Percentiles rank a stretch among this genome's conserved stretches.
Evolutionary conservation across 306 rosid genomes (phyloP).

Genomic region (Castanea mollissima): DNA sequence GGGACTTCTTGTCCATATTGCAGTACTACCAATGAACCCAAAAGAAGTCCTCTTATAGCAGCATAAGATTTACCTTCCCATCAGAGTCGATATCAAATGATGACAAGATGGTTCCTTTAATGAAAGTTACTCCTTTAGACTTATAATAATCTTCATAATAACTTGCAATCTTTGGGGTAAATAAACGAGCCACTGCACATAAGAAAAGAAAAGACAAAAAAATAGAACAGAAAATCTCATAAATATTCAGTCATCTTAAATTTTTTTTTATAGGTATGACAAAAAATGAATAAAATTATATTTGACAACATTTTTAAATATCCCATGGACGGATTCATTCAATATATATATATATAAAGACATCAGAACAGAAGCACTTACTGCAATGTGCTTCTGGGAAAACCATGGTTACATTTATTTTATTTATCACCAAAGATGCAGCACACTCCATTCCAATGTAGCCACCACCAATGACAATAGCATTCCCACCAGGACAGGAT

Average conservation of each 20-base stretch:
- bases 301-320: not conserved
- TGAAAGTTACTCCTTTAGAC: slow-evolving; percentile 78
- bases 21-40: not conserved
- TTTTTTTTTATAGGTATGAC: not conserved
- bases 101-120: slow-evolving; percentile 87
- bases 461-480: slow-evolving; percentile 98
- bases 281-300: not conserved
- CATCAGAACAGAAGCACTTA: slow-evolving; percentile 34
- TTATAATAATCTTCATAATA: slow-evolving; percentile 84
- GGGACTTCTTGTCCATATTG: not conserved
- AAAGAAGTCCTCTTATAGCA: slow-evolving; percentile 3
- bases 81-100: slow-evolving; percentile 73
- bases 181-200: slow-evolving; percentile 90
- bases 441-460: slow-evolving; percentile 99
- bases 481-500: slow-evolving; percentile 73
- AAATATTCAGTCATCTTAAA: too few species aligned
- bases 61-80: slow-evolving; percentile 58
- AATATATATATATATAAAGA: not conserved
- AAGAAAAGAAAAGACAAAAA: slow-evolving; percentile 1
- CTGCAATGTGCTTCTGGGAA: slow-evolving; percentile 99
- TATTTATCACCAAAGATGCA: slow-evolving; percentile 90
- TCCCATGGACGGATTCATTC: not conserved
- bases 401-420: slow-evolving; percentile 84
- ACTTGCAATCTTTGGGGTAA: slow-evolving; percentile 83
- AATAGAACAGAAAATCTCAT: too few species aligned